These are phyloP conservation scores for Zoysia matrella DNA, from an alignment of 202 grass and related monocot genomes.

Conservation along the genomic window DNA sequence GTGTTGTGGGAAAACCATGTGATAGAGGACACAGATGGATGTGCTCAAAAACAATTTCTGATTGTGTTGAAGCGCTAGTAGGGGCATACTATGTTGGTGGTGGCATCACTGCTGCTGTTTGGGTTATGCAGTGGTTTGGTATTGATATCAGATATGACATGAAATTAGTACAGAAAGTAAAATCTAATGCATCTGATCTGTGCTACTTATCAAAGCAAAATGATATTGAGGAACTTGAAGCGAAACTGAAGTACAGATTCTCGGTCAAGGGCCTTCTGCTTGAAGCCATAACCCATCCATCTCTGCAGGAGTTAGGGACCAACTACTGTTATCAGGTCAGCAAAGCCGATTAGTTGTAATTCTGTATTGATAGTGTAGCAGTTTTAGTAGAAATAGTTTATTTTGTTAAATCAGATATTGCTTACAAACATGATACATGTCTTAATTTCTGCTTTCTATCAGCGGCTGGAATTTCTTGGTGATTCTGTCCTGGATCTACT, in stretches of 20 bases:
- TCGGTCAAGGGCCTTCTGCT: slow-evolving; percentile 67
- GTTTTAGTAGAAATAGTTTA: slow-evolving; percentile 23
- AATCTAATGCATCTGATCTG: slow-evolving; percentile 54
- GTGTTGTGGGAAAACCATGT: slow-evolving; percentile 87
- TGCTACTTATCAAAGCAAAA: slow-evolving; percentile 52
- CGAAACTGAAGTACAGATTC: slow-evolving; percentile 80
- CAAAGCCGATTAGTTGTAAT: slow-evolving; percentile 29
- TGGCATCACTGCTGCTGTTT: slow-evolving; percentile 67
- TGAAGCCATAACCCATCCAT: slow-evolving; percentile 89
- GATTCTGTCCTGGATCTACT: slow-evolving; percentile 90
- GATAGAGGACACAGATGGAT: slow-evolving; percentile 95
- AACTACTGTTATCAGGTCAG: slow-evolving; percentile 90
- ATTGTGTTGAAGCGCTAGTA: slow-evolving; percentile 92
- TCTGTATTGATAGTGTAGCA: slow-evolving; percentile 10
- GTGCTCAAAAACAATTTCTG: slow-evolving; percentile 90
- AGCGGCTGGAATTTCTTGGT: slow-evolving; percentile 95
- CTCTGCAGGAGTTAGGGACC: slow-evolving; percentile 71
- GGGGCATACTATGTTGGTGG: slow-evolving; percentile 91
- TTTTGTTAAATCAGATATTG: background rate
- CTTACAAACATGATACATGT: too few species aligned
- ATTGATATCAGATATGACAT: slow-evolving; percentile 57
- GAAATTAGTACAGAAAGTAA: slow-evolving; percentile 52
- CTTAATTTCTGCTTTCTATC: slow-evolving; percentile 33
- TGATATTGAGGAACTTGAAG: slow-evolving; percentile 78
- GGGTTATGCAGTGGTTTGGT: slow-evolving; percentile 79